Evolutionary conservation across 768 basidiomycete genomes (phyloP), one percentile per base, ranked within the genome.

Genomic region (Mycena vulgaris): DNA sequence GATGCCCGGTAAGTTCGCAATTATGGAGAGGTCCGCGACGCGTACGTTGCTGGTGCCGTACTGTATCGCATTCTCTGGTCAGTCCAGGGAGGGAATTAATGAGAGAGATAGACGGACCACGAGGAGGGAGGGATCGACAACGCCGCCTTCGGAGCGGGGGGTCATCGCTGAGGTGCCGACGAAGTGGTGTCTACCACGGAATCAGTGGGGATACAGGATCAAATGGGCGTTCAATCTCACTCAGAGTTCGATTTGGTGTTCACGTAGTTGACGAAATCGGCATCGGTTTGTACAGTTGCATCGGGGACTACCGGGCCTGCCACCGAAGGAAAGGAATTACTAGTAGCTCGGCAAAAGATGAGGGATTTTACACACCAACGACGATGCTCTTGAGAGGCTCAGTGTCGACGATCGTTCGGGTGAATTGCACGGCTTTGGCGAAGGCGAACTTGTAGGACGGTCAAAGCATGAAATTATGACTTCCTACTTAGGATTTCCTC

Each of bases 41-140:
- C 85, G 81, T 16, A 86, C 37, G 63, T 85, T 85, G 28, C 68
- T 72, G 1, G 83, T 83, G 16, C 83, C 84, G 65, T 85, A 84
- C 69, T 71, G 30, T 6, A 35, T 10, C 13, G n/a, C n/a, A n/a
- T n/a, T 28, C 4, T 14, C 27, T n/a, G 8, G 8, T 51, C 13
- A 52, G 27, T 2, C 58, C 30, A 59, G 30, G 19, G 17, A n/a
- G n/a, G 11, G 19, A 35, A 35, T 6, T 35, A 35, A 35, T 35
- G 33, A 13, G 33, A 35, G 33, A 13, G 33, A 6, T 13, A 35
- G n/a, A 57, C 62, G 28, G 3, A 70, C 69, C 51, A 70, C 69
- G 33, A 66, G 4, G 19, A 70, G 52, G n/a, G 63, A 70, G 1
- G 69, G 58, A 61, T 70, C 69, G 5, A 70, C 69, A 45, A 70